These are phyloP conservation scores for Salvia rosmarinus DNA, from an alignment of 257 asterid genomes.

Conservation along the genomic window DNA sequence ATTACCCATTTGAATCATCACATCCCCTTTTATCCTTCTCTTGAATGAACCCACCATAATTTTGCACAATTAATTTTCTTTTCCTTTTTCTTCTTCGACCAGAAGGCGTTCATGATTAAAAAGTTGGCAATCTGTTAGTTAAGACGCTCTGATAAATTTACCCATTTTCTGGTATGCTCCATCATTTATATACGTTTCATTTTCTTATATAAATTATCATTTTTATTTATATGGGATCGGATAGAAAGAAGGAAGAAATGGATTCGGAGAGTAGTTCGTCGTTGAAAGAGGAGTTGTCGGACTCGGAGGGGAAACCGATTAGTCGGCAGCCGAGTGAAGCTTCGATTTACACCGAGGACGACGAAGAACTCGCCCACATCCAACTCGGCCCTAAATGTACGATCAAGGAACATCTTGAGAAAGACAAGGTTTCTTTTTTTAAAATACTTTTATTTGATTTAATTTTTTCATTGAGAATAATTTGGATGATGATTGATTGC, in stretches of 20 bases:
- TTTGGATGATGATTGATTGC: background rate
- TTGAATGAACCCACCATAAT: no score
- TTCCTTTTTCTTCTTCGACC: background rate
- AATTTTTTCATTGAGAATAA: no score
- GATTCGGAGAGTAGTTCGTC: slow-evolving; percentile 31
- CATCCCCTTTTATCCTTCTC: background rate
- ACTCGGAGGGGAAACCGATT: slow-evolving; percentile 34
- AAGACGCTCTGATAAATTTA: slow-evolving; percentile 2
- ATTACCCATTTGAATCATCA: slow-evolving; percentile 1
- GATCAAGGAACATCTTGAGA: slow-evolving; percentile 56
- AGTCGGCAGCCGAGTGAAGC: slow-evolving; percentile 42
- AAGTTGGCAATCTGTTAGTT: slow-evolving; percentile 23
- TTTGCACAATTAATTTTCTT: no score
- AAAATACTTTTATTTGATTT: background rate
- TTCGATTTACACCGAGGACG: slow-evolving; percentile 45
- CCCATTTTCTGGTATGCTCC: slow-evolving; percentile 24
- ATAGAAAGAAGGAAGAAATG: slow-evolving; percentile 17
- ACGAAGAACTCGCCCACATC: slow-evolving; percentile 42
- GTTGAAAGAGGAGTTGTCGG: slow-evolving; percentile 37
- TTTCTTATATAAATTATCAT: no score
- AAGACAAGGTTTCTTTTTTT: slow-evolving; percentile 42
- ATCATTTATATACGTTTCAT: background rate
- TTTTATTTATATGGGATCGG: slow-evolving; percentile 33
- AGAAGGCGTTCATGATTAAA: slow-evolving; percentile 9
- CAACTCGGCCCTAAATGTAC: slow-evolving; percentile 49